Evolutionary conservation across 495 filamentous ascomycete genomes (phyloP), one percentile per base, ranked within the genome.

Genomic region (Bacidia rubella): DNA sequence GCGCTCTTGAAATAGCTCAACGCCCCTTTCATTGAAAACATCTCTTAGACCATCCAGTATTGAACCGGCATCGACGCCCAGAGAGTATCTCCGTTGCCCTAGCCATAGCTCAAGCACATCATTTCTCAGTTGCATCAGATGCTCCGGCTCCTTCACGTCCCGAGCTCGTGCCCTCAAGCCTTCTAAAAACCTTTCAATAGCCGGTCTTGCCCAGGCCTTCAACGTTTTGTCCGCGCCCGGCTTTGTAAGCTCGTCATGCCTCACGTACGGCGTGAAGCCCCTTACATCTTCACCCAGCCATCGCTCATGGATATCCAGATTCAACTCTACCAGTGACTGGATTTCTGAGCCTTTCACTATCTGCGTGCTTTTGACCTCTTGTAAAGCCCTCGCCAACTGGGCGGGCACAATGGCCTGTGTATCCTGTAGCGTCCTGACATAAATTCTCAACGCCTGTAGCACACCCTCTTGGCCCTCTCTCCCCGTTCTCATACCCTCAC

Each of bases 191-290:
- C 73, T 71, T 11, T 76, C 69, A 29, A 87, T 78, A 5, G 88
- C 86, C 46, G 77, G 70, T 43, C 71, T 74, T 0, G 87, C 85
- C 93, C 92, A 98, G 39, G 69, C 66, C 35, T 74, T 76, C 20
- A 92, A 75, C 47, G 78, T 74, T 46, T 81, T 75, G 24, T 76
- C 72, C 0, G 81, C 81, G 53, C 87, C 77, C 17, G 68, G 56
- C 22, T 75, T 75, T 22, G 80, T 76, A 24, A 94, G 63, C 56
- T 93, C 87, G 52, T 90, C 88, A 56, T 93, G 77, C 26, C 87
- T 80, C 45, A 95, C 85, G 70, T 87, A 95, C 0, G 92, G 93
- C 0, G 81, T 93, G 65, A 93, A 97, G 47, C 83, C 85, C 26
- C 75, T 76, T 26, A 96, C 83, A 47, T 94, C 87, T 11, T 87